Evolutionary conservation across 345 rosid genomes (phyloP).

Genomic region (Barbarea vulgaris): DNA sequence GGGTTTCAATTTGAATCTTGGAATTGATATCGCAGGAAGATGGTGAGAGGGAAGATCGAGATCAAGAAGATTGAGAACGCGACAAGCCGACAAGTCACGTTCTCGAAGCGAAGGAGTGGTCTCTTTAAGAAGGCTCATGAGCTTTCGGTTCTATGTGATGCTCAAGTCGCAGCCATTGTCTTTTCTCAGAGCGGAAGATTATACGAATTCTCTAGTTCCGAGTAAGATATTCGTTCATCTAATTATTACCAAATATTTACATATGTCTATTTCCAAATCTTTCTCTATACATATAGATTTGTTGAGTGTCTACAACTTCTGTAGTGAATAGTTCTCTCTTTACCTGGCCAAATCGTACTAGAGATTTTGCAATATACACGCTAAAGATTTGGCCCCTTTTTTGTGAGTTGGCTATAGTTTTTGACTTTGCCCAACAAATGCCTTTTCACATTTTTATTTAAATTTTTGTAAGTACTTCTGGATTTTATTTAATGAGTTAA

Average conservation of each 20-base stretch:
- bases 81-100: constrained; percentile 65
- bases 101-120: constrained; percentile 60
- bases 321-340: constrained; percentile 16
- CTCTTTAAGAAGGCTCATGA: constrained; percentile 64
- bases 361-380: constrained; percentile 25
- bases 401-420: constrained; percentile 6
- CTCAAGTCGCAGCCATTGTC: constrained; percentile 55
- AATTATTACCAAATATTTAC: not conserved
- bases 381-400: constrained; percentile 10
- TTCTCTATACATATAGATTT: constrained; percentile 1
- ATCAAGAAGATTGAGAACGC: constrained; percentile 61
- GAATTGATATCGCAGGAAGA: constrained; percentile 29
- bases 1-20: constrained; percentile 30
- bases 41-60: constrained; percentile 70
- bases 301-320: constrained; percentile 8
- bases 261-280: not conserved
- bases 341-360: constrained; percentile 32
- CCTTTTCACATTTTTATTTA: constrained; percentile 1
- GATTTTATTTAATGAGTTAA: not conserved
- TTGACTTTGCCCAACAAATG: not conserved
- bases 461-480: not conserved
- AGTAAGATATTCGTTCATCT: constrained; percentile 43
- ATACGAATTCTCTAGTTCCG: constrained; percentile 49
- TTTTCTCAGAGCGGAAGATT: constrained; percentile 62
- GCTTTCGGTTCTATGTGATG: constrained; percentile 70